Evolutionary conservation across 2,329 filamentous ascomycete genomes (phyloP).

Genomic region (Cordyceps farinosa): DNA sequence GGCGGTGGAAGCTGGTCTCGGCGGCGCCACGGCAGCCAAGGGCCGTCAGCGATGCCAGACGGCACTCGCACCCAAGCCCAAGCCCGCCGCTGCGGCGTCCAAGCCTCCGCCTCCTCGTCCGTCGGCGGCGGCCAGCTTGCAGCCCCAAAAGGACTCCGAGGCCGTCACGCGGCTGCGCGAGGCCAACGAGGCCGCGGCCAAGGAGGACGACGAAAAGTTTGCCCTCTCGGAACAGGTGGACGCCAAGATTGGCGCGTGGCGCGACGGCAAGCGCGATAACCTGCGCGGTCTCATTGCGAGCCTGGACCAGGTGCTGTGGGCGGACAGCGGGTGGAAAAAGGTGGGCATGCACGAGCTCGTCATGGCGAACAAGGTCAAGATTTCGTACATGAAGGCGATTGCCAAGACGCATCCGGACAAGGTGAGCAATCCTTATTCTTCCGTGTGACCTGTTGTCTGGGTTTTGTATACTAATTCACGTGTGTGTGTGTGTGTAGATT

Average conservation of each 20-base stretch:
- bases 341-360: slow-evolving; percentile 91
- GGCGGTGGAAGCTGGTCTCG: slow-evolving; percentile 79
- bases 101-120: slow-evolving; percentile 38
- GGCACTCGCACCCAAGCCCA: slow-evolving; percentile 69
- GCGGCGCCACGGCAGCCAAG: slow-evolving; percentile 78
- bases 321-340: slow-evolving; percentile 92
- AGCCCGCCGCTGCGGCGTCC: slow-evolving; percentile 37
- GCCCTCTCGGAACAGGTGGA: slow-evolving; percentile 83
- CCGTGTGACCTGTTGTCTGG: too few relatives aligned
- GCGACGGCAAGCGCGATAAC: slow-evolving; percentile 89
- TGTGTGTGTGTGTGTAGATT: slow-evolving; percentile 41
- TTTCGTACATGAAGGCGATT: slow-evolving; percentile 98
- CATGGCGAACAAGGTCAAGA: slow-evolving; percentile 91
- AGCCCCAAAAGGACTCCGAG: slow-evolving; percentile 57
- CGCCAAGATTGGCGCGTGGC: slow-evolving; percentile 73
- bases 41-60: slow-evolving; percentile 88
- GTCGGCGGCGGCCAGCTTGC: slow-evolving; percentile 35
- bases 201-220: slow-evolving; percentile 89
- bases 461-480: slow-evolving; percentile 10
- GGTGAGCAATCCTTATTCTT: slow-evolving; percentile 52
- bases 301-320: slow-evolving; percentile 86
- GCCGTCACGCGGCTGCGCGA: slow-evolving; percentile 79
- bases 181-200: slow-evolving; percentile 81
- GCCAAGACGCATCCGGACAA: slow-evolving; percentile 98
- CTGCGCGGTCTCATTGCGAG: slow-evolving; percentile 82